phyloP scores from a whole-genome alignment of 805 yeast genomes.

The Yarrowia divulgata region DNA sequence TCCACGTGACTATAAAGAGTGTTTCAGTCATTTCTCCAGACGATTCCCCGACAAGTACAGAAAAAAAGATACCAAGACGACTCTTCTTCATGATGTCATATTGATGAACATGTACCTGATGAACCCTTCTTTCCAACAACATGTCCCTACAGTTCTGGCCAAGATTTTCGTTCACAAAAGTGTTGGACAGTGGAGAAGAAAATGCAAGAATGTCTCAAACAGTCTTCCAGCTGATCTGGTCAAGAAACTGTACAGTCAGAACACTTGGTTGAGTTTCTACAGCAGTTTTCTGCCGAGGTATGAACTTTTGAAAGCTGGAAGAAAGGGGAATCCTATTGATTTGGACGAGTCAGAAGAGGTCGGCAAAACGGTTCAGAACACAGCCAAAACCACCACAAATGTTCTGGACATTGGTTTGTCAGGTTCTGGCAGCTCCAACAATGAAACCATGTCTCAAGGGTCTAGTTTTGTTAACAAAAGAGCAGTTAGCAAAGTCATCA shows the following conservation, averaged over 20 bases:
- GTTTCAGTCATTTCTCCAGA: not conserved
- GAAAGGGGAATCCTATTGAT: not conserved
- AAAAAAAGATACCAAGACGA: not conserved
- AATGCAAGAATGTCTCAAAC: not conserved
- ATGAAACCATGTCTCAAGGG: no score
- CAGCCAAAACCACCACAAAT: not conserved
- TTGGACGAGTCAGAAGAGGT: not conserved
- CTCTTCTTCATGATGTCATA: not conserved
- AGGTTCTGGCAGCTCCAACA: no score
- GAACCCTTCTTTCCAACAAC: not conserved
- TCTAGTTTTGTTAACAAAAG: no score
- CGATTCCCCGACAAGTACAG: not conserved
- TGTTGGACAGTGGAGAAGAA: not conserved
- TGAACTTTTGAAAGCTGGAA: not conserved
- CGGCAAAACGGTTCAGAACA: not conserved
- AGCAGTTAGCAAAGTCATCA: no score
- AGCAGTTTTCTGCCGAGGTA: not conserved
- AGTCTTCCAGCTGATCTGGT: not conserved
- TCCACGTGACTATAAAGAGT: no score
- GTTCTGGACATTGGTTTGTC: not conserved
- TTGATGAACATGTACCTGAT: not conserved
- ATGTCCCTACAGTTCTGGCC: not conserved
- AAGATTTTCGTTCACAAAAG: not conserved
- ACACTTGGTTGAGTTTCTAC: not conserved
- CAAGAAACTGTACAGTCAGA: not conserved